A percentile compares a stretch with the other conserved stretches of the same genome.
phyloP scores from a whole-genome alignment of 225 moss, liverwort and hornwort species.

The Straminergon stramineum region DNA sequence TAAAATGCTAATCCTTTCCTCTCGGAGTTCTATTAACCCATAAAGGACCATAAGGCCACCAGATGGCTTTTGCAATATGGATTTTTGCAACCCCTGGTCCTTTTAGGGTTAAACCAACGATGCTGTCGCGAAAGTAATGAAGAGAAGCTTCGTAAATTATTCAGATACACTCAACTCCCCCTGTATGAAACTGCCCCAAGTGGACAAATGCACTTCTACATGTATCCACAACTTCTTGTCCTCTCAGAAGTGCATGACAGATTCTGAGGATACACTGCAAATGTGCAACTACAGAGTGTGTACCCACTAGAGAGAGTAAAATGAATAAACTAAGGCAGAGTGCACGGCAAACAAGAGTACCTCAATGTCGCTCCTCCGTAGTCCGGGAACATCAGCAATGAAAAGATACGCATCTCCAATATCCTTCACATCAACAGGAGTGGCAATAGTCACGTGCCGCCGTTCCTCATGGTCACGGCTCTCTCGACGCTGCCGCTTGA shows the following conservation, averaged over 20 bases:
- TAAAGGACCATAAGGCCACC: no score
- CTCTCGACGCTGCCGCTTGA: conserved; percentile 7
- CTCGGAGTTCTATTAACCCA: background rate
- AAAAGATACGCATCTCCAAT: conserved; percentile 11
- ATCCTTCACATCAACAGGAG: conserved; percentile 44
- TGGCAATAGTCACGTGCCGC: conserved; percentile 12
- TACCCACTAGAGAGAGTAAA: background rate
- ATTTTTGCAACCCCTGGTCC: no score
- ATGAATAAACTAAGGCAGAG: background rate
- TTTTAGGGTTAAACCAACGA: background rate
- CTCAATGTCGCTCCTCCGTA: conserved; percentile 28
- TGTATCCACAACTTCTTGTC: background rate
- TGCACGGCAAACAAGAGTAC: background rate
- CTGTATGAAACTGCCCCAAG: background rate
- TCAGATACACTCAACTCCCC: background rate
- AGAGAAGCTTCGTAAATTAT: background rate
- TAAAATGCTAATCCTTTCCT: background rate
- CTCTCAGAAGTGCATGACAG: background rate
- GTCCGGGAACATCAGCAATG: conserved; percentile 31
- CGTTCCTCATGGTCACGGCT: background rate
- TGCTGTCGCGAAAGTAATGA: background rate
- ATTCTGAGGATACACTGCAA: no score
- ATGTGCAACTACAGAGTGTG: background rate
- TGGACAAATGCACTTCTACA: background rate
- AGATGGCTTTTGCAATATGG: no score